phyloP scores from a whole-genome alignment of 108 stramenopile genomes.

The Stephanodiscus minutulus region DNA sequence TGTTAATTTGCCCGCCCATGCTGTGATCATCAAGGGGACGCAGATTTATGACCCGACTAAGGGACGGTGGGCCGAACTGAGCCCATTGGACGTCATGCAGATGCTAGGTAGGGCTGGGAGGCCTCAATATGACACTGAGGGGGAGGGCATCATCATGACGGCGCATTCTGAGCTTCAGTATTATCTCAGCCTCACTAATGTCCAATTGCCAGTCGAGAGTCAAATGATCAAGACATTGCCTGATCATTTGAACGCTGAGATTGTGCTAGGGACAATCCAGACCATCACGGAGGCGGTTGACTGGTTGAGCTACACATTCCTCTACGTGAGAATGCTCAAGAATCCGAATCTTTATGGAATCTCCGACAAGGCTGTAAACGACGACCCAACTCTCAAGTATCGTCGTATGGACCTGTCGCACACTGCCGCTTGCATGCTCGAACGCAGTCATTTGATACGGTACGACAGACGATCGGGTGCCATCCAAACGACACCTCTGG shows the following conservation, averaged over 20 bases:
- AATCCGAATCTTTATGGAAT: conserved; percentile 94
- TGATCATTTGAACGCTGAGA: conserved; percentile 97
- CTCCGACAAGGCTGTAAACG: conserved; percentile 65
- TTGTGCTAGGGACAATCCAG: conserved; percentile 94
- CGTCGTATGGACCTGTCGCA: conserved; percentile 92
- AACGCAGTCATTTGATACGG: conserved; percentile 90
- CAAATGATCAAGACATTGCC: conserved; percentile 95
- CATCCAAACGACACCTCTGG: conserved; percentile 93
- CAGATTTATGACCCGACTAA: conserved; percentile 98
- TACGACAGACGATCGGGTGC: conserved; percentile 95
- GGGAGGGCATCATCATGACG: conserved; percentile 99
- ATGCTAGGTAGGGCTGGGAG: conserved; percentile 99
- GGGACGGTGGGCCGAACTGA: conserved; percentile 98
- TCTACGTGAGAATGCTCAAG: conserved; percentile 97
- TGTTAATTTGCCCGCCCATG: conserved; percentile 98
- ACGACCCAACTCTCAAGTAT: conserved; percentile 89
- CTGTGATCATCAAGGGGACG: conserved; percentile 99
- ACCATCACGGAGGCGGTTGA: conserved; percentile 92
- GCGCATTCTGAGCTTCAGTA: conserved; percentile 98
- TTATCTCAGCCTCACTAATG: conserved; percentile 97
- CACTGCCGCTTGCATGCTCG: conserved; percentile 89
- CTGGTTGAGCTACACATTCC: conserved; percentile 98
- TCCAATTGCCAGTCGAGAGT: conserved; percentile 99
- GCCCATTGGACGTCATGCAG: conserved; percentile 97
- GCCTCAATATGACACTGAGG: conserved; percentile 98